Base-by-base conservation (phyloP, 2,329 filamentous ascomycete genomes). In the Botrytis porri region DNA sequence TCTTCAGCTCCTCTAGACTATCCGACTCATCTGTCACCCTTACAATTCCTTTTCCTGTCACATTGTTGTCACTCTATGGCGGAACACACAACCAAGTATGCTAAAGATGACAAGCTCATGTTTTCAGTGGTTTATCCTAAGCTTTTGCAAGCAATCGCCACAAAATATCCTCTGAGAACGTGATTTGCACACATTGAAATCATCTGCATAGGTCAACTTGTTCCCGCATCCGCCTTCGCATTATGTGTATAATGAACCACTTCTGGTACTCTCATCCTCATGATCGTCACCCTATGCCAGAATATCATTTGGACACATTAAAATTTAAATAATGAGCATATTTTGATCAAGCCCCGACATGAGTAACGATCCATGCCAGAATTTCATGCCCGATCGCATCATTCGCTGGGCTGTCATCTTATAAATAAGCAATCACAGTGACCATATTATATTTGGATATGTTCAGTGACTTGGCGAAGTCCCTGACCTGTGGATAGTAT, bases 331-430 rank as follows among this genome's bases (percentile, higher is more conserved):
- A n/a, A 0, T 51, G 12, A 51, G 48, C 25, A 12, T 12, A 7
- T 51, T n/a, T 16, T 3, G 48, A 51, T n/a, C 12, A 51, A 51
- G 14, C 25, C 14, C 48, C 25, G 1, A 4, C 6, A n/a, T 51
- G 22, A 48, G 0, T 6, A 51, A 25, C 1, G 1, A 0, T 0
- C 22, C 4, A 0, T n/a, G 0, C 0, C 22, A 51, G 0, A 51
- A 4, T 25, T n/a, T 2, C 1, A n/a, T n/a, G n/a, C 25, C 48
- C 48, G 7, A n/a, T n/a, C 0, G 0, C 0, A n/a, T 51, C 48
- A 51, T 51, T 51, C 0, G 3, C 48, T 51, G 12, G 48, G 16
- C 16, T 12, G 0, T n/a, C 25, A 51, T 51, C 48, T 51, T n/a
- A 10, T n/a, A 51, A 51, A 6, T n/a, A 14, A 16, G 48, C 0